A percentile compares a stretch with the other conserved stretches of the same genome.
phyloP scores from a whole-genome alignment of 2,329 filamentous ascomycete species.

The Phaeosphaeriaceae sp. region DNA sequence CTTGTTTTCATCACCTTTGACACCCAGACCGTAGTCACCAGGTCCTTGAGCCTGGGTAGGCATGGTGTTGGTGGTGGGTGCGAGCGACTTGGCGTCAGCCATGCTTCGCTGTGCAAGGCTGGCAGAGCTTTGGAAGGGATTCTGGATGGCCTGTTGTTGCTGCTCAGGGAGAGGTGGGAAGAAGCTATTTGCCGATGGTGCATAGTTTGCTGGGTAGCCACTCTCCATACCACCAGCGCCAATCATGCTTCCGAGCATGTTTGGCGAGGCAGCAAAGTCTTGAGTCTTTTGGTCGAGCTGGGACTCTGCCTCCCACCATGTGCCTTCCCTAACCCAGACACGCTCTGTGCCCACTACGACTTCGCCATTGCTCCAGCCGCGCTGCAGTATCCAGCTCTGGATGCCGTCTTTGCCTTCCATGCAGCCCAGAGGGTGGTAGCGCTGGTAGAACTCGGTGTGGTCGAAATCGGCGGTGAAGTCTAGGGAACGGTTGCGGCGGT shows the following conservation, averaged over 20 bases:
- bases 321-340: constrained; percentile 91
- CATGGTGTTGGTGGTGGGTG: constrained; percentile 66
- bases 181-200: constrained; percentile 66
- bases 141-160: constrained; percentile 67
- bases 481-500: constrained; percentile 85
- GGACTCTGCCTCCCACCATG: constrained; percentile 97
- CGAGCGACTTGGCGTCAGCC: constrained; percentile 48
- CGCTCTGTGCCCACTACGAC: constrained; percentile 90
- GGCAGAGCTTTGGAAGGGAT: constrained; percentile 67
- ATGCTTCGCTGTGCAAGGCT: constrained; percentile 58
- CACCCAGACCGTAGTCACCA: constrained; percentile 89
- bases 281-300: constrained; percentile 89
- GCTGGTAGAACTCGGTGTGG: constrained; percentile 84
- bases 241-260: constrained; percentile 60
- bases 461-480: constrained; percentile 99
- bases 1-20: constrained; percentile 76
- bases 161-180: constrained; percentile 68
- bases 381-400: constrained; percentile 90
- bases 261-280: constrained; percentile 49
- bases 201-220: constrained; percentile 71
- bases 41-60: constrained; percentile 59
- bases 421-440: constrained; percentile 85
- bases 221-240: constrained; percentile 71
- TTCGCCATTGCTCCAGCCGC: constrained; percentile 98
- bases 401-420: constrained; percentile 90